These are phyloP conservation scores for Neurospora crassa DNA, from an alignment of 2,329 filamentous ascomycete genomes.

Conservation along the genomic window DNA sequence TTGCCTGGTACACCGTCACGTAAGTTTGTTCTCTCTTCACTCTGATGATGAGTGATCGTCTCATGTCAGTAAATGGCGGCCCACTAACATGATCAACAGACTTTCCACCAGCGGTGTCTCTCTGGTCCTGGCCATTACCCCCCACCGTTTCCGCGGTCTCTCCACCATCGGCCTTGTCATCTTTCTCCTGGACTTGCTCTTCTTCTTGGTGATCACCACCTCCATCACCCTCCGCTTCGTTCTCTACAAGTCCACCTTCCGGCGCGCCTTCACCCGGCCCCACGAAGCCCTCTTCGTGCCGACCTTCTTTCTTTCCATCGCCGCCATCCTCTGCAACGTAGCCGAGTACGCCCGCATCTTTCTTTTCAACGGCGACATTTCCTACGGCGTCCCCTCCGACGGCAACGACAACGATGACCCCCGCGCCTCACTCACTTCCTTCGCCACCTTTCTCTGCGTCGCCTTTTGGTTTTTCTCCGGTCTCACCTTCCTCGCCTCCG, in stretches of 20 bases:
- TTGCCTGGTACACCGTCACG: slow-evolving; percentile 26
- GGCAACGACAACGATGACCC: background rate
- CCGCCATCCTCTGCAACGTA: slow-evolving; percentile 47
- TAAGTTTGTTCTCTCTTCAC: slow-evolving; percentile 7
- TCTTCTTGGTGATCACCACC: slow-evolving; percentile 29
- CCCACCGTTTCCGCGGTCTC: slow-evolving; percentile 35
- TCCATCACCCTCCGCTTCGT: slow-evolving; percentile 33
- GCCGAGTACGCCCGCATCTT: slow-evolving; percentile 37
- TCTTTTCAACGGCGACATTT: slow-evolving; percentile 21
- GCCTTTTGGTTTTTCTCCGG: slow-evolving; percentile 54
- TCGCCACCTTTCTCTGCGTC: slow-evolving; percentile 41
- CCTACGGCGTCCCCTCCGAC: background rate
- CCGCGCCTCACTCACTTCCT: slow-evolving; percentile 26
- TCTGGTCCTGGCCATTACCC: slow-evolving; percentile 20
- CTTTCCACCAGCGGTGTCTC: slow-evolving; percentile 24
- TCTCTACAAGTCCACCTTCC: slow-evolving; percentile 32
- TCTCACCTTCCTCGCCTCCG: slow-evolving; percentile 40
- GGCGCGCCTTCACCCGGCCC: slow-evolving; percentile 35
- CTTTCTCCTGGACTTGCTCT: slow-evolving; percentile 39
- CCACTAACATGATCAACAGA: slow-evolving; percentile 4
- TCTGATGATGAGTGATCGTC: background rate
- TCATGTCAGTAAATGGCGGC: background rate
- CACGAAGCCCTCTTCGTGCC: slow-evolving; percentile 51
- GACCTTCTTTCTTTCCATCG: slow-evolving; percentile 51
- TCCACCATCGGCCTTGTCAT: slow-evolving; percentile 39